phyloP scores from a whole-genome alignment of 768 basidiomycete species.

The Clavaria fumosa region DNA sequence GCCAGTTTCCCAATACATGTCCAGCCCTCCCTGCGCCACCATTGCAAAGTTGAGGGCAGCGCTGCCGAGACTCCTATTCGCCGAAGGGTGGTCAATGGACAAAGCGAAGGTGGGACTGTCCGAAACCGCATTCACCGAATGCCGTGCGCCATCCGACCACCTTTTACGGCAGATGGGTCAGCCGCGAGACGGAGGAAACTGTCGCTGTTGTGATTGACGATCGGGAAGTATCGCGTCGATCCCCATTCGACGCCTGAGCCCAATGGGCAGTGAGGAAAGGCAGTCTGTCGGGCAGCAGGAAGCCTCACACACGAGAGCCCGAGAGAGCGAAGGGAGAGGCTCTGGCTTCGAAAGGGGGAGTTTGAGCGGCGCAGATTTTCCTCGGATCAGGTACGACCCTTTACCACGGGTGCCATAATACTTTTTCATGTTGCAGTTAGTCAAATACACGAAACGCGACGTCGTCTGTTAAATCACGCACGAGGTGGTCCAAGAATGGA shows the following conservation, averaged over 20 bases:
- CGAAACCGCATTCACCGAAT: too few species aligned
- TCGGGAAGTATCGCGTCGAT: slow-evolving; percentile 44
- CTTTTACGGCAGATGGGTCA: slow-evolving; percentile 32
- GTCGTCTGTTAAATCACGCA: too few species aligned
- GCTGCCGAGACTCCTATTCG: slow-evolving; percentile 68
- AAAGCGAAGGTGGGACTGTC: too few species aligned
- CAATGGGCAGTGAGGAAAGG: not conserved
- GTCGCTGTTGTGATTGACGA: slow-evolving; percentile 40
- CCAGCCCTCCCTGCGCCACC: slow-evolving; percentile 80
- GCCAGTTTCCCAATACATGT: slow-evolving; percentile 86
- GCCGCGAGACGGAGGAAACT: slow-evolving; percentile 69
- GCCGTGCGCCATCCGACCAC: slow-evolving; percentile 76
- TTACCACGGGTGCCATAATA: too few species aligned
- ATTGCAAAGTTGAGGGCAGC: slow-evolving; percentile 70
- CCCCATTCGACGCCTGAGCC: slow-evolving; percentile 72
- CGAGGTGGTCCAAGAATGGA: slow-evolving; percentile 78
- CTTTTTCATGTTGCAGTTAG: too few species aligned
- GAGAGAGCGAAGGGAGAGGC: slow-evolving; percentile 49
- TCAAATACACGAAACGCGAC: too few species aligned
- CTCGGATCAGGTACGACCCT: slow-evolving; percentile 60
- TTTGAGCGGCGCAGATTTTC: slow-evolving; percentile 27
- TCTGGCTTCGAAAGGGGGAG: slow-evolving; percentile 54
- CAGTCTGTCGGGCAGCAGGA: not conserved
- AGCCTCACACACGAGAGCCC: slow-evolving; percentile 50
- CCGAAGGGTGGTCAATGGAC: too few species aligned